These are phyloP conservation scores for Drosera capensis DNA, from an alignment of 148 eudicot species.

Conservation along the genomic window DNA sequence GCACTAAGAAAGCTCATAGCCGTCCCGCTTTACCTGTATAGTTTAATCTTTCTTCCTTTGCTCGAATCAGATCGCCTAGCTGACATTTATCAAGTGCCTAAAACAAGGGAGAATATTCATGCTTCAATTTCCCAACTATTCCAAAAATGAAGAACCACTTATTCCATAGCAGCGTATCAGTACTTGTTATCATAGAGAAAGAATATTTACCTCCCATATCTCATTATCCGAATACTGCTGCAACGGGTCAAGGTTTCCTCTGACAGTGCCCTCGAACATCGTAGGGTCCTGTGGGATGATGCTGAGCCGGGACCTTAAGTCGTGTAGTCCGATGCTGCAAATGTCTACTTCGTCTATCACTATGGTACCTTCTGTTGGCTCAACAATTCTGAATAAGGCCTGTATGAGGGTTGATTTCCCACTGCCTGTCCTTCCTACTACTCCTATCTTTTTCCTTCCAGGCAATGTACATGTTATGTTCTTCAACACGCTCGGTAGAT, in stretches of 20 bases:
- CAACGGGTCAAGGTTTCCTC: conserved; percentile 89
- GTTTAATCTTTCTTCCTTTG: conserved; percentile 68
- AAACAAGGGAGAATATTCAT: conserved; percentile 4
- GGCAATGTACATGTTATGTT: conserved; percentile 87
- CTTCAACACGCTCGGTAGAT: conserved; percentile 89
- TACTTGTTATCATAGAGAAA: too few species aligned
- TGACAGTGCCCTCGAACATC: conserved; percentile 89
- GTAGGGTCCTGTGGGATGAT: conserved; percentile 97
- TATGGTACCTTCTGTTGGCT: conserved; percentile 72
- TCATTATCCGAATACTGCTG: conserved; percentile 52
- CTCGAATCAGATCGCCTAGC: conserved; percentile 55
- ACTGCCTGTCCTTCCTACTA: conserved; percentile 96
- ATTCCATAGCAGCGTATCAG: too few species aligned
- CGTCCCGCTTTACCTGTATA: too few species aligned
- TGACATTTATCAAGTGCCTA: conserved; percentile 95
- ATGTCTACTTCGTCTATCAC: conserved; percentile 73
- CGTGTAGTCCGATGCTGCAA: conserved; percentile 76
- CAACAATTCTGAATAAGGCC: too few species aligned
- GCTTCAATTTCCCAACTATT: too few species aligned
- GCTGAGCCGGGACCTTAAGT: conserved; percentile 83
- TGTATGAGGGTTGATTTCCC: conserved; percentile 96
- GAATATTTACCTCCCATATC: conserved; percentile 98
- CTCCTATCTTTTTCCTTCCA: conserved; percentile 81
- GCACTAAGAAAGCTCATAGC: too few species aligned
- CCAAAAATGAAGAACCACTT: too few species aligned